phyloP scores from a whole-genome alignment of 768 basidiomycete species.

The Boletus insuetus region DNA sequence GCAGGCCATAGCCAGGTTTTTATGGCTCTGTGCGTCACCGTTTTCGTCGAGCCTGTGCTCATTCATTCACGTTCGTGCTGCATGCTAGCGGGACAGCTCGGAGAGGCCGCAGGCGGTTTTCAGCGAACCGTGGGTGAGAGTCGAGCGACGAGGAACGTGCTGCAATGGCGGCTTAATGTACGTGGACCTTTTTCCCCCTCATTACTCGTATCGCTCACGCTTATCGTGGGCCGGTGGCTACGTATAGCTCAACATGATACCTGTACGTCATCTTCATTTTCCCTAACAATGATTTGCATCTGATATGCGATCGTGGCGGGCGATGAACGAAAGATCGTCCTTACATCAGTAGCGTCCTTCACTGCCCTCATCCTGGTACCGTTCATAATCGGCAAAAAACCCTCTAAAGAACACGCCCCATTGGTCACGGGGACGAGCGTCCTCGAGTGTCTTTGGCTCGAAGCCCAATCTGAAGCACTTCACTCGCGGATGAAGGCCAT shows the following conservation, averaged over 20 bases:
- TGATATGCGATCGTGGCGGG: neutral
- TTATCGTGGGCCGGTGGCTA: neutral
- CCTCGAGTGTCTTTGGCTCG: neutral
- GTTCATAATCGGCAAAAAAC: neutral
- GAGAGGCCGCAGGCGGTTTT: neutral
- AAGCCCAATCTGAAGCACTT: neutral
- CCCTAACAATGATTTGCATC: neutral
- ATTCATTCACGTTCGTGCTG: neutral
- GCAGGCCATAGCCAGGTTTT: neutral
- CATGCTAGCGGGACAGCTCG: neutral
- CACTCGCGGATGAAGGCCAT: neutral
- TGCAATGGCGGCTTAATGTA: neutral
- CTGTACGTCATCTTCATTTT: neutral
- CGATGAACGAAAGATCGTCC: neutral
- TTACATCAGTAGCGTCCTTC: neutral
- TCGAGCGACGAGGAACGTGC: neutral
- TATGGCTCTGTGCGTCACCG: neutral
- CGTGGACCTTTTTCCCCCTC: neutral
- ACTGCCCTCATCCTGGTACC: neutral
- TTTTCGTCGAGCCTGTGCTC: neutral
- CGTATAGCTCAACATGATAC: neutral
- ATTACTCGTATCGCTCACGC: neutral
- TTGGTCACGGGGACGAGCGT: neutral
- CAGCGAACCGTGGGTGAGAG: neutral
- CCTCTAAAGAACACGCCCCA: neutral